Conservation (phyloP, 2,329 filamentous ascomycete genomes). For the Talaromyces sp. region DNA sequence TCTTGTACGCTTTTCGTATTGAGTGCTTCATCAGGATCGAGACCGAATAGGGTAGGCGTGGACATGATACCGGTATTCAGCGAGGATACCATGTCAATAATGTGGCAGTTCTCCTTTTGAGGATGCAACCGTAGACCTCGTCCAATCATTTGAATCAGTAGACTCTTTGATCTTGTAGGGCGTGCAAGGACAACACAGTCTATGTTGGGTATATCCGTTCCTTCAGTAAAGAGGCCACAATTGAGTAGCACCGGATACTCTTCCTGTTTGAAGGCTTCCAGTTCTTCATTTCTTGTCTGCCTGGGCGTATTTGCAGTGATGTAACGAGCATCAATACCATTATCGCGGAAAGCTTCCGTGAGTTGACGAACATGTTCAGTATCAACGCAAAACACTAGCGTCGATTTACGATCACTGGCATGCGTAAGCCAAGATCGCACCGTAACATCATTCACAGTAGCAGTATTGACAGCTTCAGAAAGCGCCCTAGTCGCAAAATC, state of each 20-base stretch:
- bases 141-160: constrained; percentile 97
- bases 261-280: constrained; percentile 72
- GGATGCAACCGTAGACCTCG: constrained; percentile 81
- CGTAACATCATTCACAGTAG: constrained; percentile 76
- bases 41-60: constrained; percentile 86
- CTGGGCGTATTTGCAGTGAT: constrained; percentile 80
- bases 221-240: constrained; percentile 94
- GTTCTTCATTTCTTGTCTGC: constrained; percentile 63
- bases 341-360: constrained; percentile 70
- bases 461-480: constrained; percentile 78
- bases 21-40: constrained; percentile 78
- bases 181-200: constrained; percentile 87
- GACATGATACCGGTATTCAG: constrained; percentile 82
- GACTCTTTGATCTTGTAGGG: constrained; percentile 87
- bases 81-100: constrained; percentile 93
- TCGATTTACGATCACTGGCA: constrained; percentile 72
- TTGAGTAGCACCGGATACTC: constrained; percentile 88
- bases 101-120: constrained; percentile 82
- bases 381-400: constrained; percentile 92
- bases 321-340: constrained; percentile 78
- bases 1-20: constrained; percentile 63
- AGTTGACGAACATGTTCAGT: constrained; percentile 74
- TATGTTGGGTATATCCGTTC: constrained; percentile 95
- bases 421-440: constrained; percentile 83
- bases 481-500: constrained; percentile 81